Conservation (phyloP, 2,329 filamentous ascomycete species). For the Helicocarpus griseus region DNA sequence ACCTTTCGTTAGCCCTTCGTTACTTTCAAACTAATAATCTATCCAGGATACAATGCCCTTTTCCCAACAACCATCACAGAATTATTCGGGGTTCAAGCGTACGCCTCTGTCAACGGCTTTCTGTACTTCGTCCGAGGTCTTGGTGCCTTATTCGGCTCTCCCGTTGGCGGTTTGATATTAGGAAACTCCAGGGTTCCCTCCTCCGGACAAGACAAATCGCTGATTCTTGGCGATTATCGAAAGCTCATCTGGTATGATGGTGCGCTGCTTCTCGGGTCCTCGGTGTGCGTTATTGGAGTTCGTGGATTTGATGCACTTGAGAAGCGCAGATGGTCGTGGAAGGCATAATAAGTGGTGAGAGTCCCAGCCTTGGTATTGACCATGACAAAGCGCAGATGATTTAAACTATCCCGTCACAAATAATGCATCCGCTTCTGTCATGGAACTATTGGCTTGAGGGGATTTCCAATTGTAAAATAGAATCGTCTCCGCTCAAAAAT, state of each 20-base stretch:
- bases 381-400: too few species aligned
- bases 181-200: slow-evolving; percentile 5
- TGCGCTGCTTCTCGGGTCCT: slow-evolving; percentile 15
- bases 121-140: slow-evolving; percentile 32
- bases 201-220: slow-evolving; percentile 3
- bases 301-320: slow-evolving; percentile 16
- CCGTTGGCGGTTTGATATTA: slow-evolving; percentile 20
- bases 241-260: slow-evolving; percentile 19
- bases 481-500: too few species aligned
- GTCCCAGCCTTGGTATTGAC: too few species aligned
- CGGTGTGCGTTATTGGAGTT: slow-evolving; percentile 16
- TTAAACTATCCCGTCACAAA: too few species aligned
- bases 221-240: slow-evolving; percentile 2
- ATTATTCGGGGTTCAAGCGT: slow-evolving; percentile 30
- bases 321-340: slow-evolving; percentile 13
- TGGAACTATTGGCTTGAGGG: too few species aligned
- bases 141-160: slow-evolving; percentile 30
- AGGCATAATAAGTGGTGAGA: slow-evolving; percentile 5
- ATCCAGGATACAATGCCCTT: slow-evolving; percentile 17
- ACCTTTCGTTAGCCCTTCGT: too few species aligned
- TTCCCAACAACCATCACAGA: slow-evolving; percentile 33
- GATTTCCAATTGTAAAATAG: too few species aligned
- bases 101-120: slow-evolving; percentile 30
- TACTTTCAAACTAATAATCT: background rate
- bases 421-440: too few species aligned